Base-by-base conservation (phyloP, 768 basidiomycete genomes). In the Pisolithus tinctorius region DNA sequence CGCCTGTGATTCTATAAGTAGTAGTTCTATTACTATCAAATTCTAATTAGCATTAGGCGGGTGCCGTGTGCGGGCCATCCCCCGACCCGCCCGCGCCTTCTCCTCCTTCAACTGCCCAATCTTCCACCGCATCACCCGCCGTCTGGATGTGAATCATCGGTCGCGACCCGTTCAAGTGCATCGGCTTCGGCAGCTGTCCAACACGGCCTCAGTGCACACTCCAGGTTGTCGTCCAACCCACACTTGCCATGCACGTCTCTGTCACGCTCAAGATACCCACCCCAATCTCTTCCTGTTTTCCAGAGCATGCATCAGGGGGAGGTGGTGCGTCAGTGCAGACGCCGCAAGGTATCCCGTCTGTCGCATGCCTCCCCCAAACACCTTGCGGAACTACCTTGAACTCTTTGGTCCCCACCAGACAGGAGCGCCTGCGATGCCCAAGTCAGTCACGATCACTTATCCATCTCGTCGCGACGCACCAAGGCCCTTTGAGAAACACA, bases 401-500 rank as follows among this genome's bases (percentile, higher is more conserved):
- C 17, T 78, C 79, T 53, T 80, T 80, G 7, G 82, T 64, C 6
- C 95, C 95, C 39, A 91, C 90, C 13, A 97, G 42, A 90, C 69
- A 4, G 87, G 88, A 6, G 87, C 85, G 56, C 45, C 45, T 46
- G 27, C n/a, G 6, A 46, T n/a, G 5, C 13, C 4, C 2, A 23
- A 46, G 5, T 41, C 25, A 46, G 45, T 16, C 25, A 43, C n/a
- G 42, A 14, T 31, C 16, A 46, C 16, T 29, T n/a, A 13, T 34
- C 11, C 13, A 20, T 23, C 14, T 9, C 5, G 27, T 29, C 45
- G 4, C 11, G 6, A 13, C 45, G 1, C n/a, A 46, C 94, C 94
- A 45, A 98, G 76, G 37, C 95, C 95, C 71, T 98, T 99, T 72
- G 91, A 94, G 69, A 99, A 82, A 74, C 95, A 98, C 16, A 95